Percentiles rank a stretch among this genome's conserved stretches.
Conservation (phyloP, 257 asterid genomes). For the Solanum paucissectum region DNA sequence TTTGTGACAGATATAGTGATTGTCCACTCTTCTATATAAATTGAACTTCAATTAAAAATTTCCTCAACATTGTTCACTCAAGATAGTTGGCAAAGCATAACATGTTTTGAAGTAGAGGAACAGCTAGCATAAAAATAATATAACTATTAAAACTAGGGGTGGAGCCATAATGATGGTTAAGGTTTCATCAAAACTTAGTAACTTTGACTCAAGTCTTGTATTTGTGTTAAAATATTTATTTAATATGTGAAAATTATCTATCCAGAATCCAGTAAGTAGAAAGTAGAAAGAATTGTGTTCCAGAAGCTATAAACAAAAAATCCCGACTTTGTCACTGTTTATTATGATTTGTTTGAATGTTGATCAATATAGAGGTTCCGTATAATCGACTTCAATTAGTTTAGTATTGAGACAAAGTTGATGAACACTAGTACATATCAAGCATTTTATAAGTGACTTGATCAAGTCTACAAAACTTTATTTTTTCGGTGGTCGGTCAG, state of each 20-base stretch:
- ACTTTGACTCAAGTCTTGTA: background rate
- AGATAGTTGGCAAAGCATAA: background rate
- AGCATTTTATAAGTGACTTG: background rate
- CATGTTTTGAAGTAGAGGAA: background rate
- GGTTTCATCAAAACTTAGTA: background rate
- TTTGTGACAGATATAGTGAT: background rate
- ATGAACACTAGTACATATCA: background rate
- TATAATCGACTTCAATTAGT: background rate
- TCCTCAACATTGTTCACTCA: background rate
- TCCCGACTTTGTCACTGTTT: background rate
- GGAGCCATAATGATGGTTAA: background rate
- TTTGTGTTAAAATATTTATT: background rate
- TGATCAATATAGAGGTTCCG: background rate
- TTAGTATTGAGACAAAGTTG: background rate
- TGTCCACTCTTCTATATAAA: background rate
- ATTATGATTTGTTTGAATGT: background rate
- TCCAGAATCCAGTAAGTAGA: background rate
- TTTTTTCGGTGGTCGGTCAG: background rate
- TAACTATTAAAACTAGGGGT: background rate
- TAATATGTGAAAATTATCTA: background rate
- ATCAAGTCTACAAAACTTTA: no score
- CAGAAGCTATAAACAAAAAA: background rate
- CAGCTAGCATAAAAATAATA: background rate
- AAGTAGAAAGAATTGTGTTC: background rate
- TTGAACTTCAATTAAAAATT: background rate